phyloP scores from a whole-genome alignment of 2,329 filamentous ascomycete species.

The Aspergillus fumigatiaffinis region DNA sequence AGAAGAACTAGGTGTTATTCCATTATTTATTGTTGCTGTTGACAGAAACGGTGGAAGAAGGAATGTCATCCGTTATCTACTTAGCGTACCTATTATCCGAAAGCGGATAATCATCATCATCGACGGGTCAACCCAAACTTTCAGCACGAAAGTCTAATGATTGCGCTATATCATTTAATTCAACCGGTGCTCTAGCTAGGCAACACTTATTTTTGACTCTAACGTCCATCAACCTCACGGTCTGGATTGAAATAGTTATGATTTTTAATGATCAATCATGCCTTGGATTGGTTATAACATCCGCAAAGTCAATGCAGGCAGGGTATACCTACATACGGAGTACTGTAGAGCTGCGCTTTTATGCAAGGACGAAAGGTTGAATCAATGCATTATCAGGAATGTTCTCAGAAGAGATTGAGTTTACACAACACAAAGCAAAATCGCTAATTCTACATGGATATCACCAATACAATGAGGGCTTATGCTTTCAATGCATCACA shows the following conservation, averaged over 20 bases:
- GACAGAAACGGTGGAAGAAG: not conserved
- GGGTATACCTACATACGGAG: too few relatives aligned
- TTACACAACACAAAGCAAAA: conserved; percentile 11
- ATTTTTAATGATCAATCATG: not conserved
- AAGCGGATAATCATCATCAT: not conserved
- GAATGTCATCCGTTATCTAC: not conserved
- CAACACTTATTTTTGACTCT: not conserved
- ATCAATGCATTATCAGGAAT: not conserved
- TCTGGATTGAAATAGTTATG: not conserved
- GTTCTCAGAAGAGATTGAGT: not conserved
- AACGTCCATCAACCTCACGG: not conserved
- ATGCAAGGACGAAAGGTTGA: not conserved
- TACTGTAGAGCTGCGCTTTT: too few relatives aligned
- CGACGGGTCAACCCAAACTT: not conserved
- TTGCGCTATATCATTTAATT: not conserved
- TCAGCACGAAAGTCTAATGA: not conserved
- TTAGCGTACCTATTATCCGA: not conserved
- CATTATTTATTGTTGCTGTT: not conserved
- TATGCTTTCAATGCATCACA: conserved; percentile 3
- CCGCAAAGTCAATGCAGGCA: not conserved
- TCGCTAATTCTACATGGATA: conserved; percentile 18
- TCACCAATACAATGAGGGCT: not conserved
- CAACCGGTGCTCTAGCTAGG: too few relatives aligned
- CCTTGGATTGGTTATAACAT: not conserved
- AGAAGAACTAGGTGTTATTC: not conserved